Base-by-base conservation (phyloP, 495 filamentous ascomycete species). In the Penicillium coprophilum region DNA sequence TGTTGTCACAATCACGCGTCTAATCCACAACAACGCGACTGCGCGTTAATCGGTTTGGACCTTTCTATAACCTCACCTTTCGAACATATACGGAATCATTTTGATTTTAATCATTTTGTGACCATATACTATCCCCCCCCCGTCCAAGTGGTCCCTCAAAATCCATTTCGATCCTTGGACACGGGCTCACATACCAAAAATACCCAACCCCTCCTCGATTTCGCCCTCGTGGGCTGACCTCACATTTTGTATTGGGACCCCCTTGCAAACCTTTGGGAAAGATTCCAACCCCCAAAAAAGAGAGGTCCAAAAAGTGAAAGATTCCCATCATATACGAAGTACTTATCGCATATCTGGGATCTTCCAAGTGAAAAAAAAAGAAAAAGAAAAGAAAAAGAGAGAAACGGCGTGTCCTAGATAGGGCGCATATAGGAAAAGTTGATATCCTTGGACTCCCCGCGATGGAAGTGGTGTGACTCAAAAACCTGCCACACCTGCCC, bases 1-100 rank as follows among this genome's bases (percentile, higher is more conserved):
- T 68, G 62, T 68, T 68, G 52, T 63, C 62, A 67, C 62, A 59
- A 61, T 47, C 53, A 56, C 65, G 65, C 65, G 65, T 68, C 65
- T 68, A 68, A 53, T 46, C 65, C 59, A 38, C 20, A 68, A 68
- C 65, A 68, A 68, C 65, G 65, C 65, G 65, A 66, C 61, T 36
- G 62, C 65, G 63, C 65, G 63, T 68, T 68, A 62, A 63, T 63
- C 50, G 23, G 27, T 30, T 51, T 45, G 31, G 38, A 15, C 39
- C 39, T 50, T 48, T 47, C n/a, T 7, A 32, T 31, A 28, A 30
- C 41, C 12, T 44, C 28, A 45, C 23, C 10, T 15, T n/a, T n/a
- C n/a, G n/a, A n/a, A n/a, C n/a, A n/a, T n/a, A n/a, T n/a, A n/a
- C n/a, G n/a, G n/a, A n/a, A n/a, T n/a, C n/a, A n/a, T n/a, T n/a